Conservation (phyloP, 2,329 filamentous ascomycete species). For the Chlorencoelia australis region DNA sequence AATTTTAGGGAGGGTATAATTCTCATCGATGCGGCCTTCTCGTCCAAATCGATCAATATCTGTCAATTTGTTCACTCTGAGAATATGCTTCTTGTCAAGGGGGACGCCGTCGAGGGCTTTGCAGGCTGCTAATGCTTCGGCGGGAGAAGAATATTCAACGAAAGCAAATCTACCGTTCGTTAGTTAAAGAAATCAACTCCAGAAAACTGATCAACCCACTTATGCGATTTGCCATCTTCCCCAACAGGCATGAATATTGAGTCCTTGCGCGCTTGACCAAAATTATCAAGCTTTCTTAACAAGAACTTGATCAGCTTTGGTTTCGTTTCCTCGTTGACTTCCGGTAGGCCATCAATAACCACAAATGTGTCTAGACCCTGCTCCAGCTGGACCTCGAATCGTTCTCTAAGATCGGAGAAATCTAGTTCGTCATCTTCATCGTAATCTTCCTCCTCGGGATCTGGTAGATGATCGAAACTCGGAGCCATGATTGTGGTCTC, state of each 20-base stretch:
- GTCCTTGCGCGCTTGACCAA: constrained; percentile 78
- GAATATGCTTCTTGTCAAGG: constrained; percentile 93
- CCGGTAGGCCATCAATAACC: constrained; percentile 86
- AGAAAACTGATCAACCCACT: constrained; percentile 43
- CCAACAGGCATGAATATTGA: constrained; percentile 89
- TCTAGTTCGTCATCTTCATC: constrained; percentile 91
- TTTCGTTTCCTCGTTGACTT: constrained; percentile 82
- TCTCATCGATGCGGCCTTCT: constrained; percentile 86
- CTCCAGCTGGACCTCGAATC: constrained; percentile 92
- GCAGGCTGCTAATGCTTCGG: constrained; percentile 80
- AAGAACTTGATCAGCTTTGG: constrained; percentile 94
- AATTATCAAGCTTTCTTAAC: constrained; percentile 80
- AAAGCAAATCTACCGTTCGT: constrained; percentile 73
- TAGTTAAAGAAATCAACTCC: constrained; percentile 1
- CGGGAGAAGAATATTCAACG: constrained; percentile 86
- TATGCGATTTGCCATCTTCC: constrained; percentile 75
- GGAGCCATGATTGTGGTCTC: constrained; percentile 64
- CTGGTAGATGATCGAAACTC: constrained; percentile 84
- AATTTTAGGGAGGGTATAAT: constrained; percentile 73
- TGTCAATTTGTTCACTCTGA: constrained; percentile 95
- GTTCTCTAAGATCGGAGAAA: constrained; percentile 85
- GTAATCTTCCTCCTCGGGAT: constrained; percentile 78
- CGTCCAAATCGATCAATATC: constrained; percentile 94
- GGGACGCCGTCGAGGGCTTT: constrained; percentile 78
- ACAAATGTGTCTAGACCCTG: constrained; percentile 95